Base-by-base conservation (phyloP, 108 stramenopile genomes). In the Chaetoceros tenuissimus region DNA sequence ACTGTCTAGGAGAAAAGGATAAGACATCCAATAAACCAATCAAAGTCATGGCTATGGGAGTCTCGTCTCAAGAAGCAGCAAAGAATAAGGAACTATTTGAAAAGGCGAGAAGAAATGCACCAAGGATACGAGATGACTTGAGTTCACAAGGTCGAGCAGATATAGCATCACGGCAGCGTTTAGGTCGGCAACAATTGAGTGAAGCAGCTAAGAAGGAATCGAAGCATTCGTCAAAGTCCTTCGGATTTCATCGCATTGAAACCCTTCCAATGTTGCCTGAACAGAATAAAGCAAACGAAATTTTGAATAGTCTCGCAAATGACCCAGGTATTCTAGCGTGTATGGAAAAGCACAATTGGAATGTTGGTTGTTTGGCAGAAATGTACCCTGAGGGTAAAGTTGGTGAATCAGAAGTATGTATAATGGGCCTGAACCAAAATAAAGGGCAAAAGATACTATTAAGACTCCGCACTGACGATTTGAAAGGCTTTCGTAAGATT, bases 331-430 rank as follows among this genome's bases (percentile, higher is more conserved):
- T 87, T 46, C 60, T 75, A 1, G 74, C 77, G 3, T 84, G 84
- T 24, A 64, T 87, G 75, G 66, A 65, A 18, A 74, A 76, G 51
- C 77, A 87, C 63, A 24, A 66, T 7, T 91, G 89, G 89, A 74
- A 68, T 13, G 89, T 91, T 19, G 89, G 89, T 19, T 55, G 47
- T 5, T 64, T 91, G 20, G 65, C 71, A 27, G 89, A 91, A 68
- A 62, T 91, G 61, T 87, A 85, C 63, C 89, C 89, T n/a, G 84
- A 91, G 30, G 89, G 89, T 18, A 70, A 82, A 59, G 89, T 91
- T 13, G 75, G 87, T 17, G 52, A 80, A 20, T 68, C 62, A 59
- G 69, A 68, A 20, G 79, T 64, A 21, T 85, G 82, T 54, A 74
- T 85, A 19, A 71, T 89, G 78, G 87, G 88, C 8, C 70, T 91